Base-by-base conservation (phyloP, 225 moss, liverwort and hornwort species). In the Bryum argenteum region DNA sequence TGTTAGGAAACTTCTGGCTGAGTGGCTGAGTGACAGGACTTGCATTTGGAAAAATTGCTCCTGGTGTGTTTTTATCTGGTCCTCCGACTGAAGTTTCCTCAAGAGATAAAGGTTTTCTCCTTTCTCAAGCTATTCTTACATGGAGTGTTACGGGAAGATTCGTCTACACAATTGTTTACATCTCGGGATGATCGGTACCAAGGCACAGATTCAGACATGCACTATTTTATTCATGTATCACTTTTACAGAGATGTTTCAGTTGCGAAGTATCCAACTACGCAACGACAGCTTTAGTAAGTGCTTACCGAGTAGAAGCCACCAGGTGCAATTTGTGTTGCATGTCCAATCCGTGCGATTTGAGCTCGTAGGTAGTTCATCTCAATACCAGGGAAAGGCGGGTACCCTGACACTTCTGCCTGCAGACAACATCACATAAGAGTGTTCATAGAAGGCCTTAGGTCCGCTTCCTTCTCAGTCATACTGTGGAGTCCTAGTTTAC, bases 331-430 rank as follows among this genome's bases (percentile, higher is more conserved):
- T 75, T 90, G 91, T 9, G 94, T 90, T 55, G 84, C 78, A 51
- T 89, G 83, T 42, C 74, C 79, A 63, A 97, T 92, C 54, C 94
- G 85, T 64, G 97, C 92, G 58, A 97, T 88, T 65, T 89, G 89
- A 33, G 94, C 94, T 63, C 88, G 78, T 50, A 97, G 77, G 48
- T 90, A 97, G 40, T 97, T 89, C 58, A 86, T 80, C 66, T 94
- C 97, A 12, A 85, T 78, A 40, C 90, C 89, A 57, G 90, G 92
- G 66, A 89, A 97, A 3, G 91, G 79, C 15, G 94, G 94, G 72
- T 88, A 92, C 18, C 90, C 88, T n/a, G 90, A 90, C 8, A 97
- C 97, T 75, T 97, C 88, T 70, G 86, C 84, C 87, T 93, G 72
- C 75, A 82, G 11, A 19, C 8, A 66, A 14, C 9, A 2, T 14